These are phyloP conservation scores for Russula griseocarnosa DNA, from an alignment of 768 basidiomycete genomes.

Conservation along the genomic window DNA sequence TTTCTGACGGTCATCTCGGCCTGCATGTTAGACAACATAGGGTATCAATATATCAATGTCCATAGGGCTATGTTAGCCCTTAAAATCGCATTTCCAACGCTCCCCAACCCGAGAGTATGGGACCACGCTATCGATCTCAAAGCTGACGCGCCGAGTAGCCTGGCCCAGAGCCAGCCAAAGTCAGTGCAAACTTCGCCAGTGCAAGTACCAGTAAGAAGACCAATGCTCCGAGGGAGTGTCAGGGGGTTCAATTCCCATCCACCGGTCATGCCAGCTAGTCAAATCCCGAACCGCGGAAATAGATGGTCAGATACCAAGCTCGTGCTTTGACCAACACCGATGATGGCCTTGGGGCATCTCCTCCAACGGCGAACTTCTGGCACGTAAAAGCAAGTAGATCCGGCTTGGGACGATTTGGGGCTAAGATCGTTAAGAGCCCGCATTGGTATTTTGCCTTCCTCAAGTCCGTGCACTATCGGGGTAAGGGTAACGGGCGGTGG, in stretches of 20 bases:
- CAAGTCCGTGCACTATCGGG: not conserved
- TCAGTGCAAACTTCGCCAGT: not conserved
- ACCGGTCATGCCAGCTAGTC: not conserved
- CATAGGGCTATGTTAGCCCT: no score
- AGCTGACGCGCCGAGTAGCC: no score
- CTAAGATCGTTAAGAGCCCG: not conserved
- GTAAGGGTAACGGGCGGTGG: no score
- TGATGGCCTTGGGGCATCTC: not conserved
- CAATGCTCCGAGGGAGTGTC: not conserved
- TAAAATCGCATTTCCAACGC: no score
- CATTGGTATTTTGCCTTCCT: not conserved
- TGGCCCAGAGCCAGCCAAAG: slow-evolving; percentile 5
- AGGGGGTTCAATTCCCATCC: not conserved
- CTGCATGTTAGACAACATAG: no score
- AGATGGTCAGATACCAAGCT: not conserved
- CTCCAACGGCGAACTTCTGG: not conserved
- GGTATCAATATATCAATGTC: no score
- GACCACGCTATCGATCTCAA: no score
- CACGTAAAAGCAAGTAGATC: slow-evolving; percentile 9
- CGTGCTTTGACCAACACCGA: slow-evolving; percentile 13
- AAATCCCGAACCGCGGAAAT: slow-evolving; percentile 1
- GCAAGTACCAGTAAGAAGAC: not conserved
- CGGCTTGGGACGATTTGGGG: slow-evolving; percentile 1
- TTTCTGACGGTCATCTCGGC: no score
- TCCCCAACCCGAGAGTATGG: no score